These are phyloP conservation scores for Cryptomeria japonica DNA, from an alignment of 75 land plant species.

Conservation along the genomic window DNA sequence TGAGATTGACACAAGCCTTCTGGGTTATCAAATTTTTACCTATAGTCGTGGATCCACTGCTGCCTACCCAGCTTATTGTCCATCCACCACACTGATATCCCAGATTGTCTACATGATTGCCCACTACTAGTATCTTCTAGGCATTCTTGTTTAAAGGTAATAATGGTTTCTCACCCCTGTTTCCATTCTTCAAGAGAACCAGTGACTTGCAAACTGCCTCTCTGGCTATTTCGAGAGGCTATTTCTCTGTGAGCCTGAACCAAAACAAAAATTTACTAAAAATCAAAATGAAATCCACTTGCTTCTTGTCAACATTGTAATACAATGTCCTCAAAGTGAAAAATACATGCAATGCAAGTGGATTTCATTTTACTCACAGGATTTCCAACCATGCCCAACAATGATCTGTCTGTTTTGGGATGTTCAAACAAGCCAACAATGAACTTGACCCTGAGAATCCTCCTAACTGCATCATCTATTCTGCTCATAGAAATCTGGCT, in stretches of 20 bases:
- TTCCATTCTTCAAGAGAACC: constrained; percentile 87
- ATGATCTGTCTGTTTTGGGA: constrained; percentile 58
- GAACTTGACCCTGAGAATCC: constrained; percentile 86
- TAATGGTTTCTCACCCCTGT: constrained; percentile 40
- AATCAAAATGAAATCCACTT: neutral
- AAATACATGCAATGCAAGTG: neutral
- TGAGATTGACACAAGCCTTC: neutral
- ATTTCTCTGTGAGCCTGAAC: constrained; percentile 51
- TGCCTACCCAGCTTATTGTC: constrained; percentile 78
- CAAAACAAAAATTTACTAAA: neutral
- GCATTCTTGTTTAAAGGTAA: constrained; percentile 73
- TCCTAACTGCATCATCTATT: constrained; percentile 82
- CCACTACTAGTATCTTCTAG: constrained; percentile 71
- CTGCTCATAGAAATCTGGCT: constrained; percentile 54
- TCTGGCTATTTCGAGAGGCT: too few relatives aligned
- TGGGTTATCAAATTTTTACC: constrained; percentile 36
- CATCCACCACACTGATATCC: constrained; percentile 96
- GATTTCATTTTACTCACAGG: constrained; percentile 16
- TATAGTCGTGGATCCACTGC: constrained; percentile 58
- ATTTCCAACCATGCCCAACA: constrained; percentile 46
- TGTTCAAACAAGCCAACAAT: constrained; percentile 73
- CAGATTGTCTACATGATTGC: constrained; percentile 82
- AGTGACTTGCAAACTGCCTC: constrained; percentile 79
- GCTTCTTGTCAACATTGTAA: neutral
- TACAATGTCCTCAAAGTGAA: neutral